Conservation (phyloP, 1,284 basidiomycete genomes). For the Marasmius fiardii region DNA sequence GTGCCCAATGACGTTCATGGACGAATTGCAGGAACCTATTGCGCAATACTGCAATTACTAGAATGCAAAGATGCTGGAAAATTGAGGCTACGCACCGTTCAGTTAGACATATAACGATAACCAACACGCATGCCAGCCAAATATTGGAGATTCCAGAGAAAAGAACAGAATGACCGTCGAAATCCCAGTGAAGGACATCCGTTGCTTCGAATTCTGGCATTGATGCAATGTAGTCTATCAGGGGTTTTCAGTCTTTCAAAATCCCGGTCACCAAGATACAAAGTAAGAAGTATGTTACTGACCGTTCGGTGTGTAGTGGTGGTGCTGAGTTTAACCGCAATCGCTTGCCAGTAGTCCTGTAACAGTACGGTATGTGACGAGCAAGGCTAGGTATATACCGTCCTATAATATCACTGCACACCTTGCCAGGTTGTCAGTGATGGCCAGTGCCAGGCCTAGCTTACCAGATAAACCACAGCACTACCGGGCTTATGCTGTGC, state of each 20-base stretch:
- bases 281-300: too few species aligned
- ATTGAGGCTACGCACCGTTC: constrained; percentile 48
- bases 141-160: constrained; percentile 48
- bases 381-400: too few species aligned
- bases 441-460: too few species aligned
- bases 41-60: neutral
- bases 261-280: neutral
- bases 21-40: constrained; percentile 49
- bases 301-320: too few species aligned
- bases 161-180: constrained; percentile 53
- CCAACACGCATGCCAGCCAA: constrained; percentile 42
- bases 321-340: too few species aligned
- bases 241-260: neutral
- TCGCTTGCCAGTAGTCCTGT: too few species aligned
- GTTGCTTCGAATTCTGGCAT: constrained; percentile 42
- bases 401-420: too few species aligned
- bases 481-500: too few species aligned
- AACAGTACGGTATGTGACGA: too few species aligned
- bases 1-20: constrained; percentile 44
- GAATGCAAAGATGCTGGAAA: neutral
- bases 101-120: constrained; percentile 43
- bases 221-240: neutral
- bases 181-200: constrained; percentile 51
- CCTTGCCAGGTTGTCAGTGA: too few species aligned
- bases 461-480: too few species aligned